phyloP scores from a whole-genome alignment of 1,284 basidiomycete genomes.

The Tilletia indica region DNA sequence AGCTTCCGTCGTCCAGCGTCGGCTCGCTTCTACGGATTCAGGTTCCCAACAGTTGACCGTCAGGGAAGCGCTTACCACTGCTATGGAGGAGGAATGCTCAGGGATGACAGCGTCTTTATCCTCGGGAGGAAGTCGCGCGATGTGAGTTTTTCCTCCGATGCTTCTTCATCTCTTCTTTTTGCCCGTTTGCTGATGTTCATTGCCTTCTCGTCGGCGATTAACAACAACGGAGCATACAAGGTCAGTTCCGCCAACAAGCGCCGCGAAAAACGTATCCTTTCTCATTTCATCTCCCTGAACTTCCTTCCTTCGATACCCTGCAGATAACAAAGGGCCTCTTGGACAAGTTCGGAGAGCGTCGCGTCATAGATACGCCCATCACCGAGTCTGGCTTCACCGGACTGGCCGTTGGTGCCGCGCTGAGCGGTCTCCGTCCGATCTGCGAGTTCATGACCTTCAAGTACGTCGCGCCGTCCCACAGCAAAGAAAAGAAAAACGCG shows the following conservation, averaged over 20 bases:
- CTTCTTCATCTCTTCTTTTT: conserved; percentile 1
- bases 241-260: conserved; percentile 58
- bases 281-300: conserved; percentile 19
- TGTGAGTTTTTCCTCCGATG: conserved; percentile 54
- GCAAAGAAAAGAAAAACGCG: not conserved
- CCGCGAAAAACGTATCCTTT: not conserved
- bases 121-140: conserved; percentile 97
- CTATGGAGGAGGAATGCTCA: conserved; percentile 99
- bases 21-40: conserved; percentile 34
- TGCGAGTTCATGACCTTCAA: conserved; percentile 99
- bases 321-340: conserved; percentile 71
- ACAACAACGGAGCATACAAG: conserved; percentile 97
- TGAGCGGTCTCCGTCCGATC: conserved; percentile 89
- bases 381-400: conserved; percentile 99
- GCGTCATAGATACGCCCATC: conserved; percentile 85
- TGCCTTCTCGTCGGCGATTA: no score
- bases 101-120: conserved; percentile 92
- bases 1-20: not conserved
- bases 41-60: conserved; percentile 78
- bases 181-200: no score
- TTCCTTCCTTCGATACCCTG: conserved; percentile 20
- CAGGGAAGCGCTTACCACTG: conserved; percentile 92
- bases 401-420: conserved; percentile 88
- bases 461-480: not conserved
- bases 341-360: conserved; percentile 99